Conservation (phyloP, 257 asterid genomes). For the Solanum acaule region DNA sequence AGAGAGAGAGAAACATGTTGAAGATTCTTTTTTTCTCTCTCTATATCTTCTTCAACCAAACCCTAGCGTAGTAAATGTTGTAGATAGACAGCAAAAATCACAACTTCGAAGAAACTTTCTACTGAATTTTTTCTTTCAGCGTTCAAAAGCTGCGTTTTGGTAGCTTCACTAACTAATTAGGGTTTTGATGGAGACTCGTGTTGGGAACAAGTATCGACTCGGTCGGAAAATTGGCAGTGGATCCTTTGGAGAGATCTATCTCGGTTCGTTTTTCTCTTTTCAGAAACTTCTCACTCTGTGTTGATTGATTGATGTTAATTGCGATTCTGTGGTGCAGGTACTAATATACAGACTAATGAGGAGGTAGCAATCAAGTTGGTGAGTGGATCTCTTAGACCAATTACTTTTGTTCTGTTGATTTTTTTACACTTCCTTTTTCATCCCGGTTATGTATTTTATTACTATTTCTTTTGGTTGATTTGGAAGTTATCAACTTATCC, state of each 20-base stretch:
- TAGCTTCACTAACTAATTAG: not conserved
- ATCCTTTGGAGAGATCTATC: constrained; percentile 45
- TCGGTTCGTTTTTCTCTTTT: constrained; percentile 13
- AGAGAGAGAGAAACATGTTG: not conserved
- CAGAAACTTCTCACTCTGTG: not conserved
- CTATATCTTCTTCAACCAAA: constrained; percentile 6
- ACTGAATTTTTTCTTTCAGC: not conserved
- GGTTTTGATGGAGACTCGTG: constrained; percentile 37
- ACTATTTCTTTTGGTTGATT: not conserved
- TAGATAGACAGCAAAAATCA: not conserved
- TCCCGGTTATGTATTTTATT: not conserved
- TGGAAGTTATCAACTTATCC: not conserved
- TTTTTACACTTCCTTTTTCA: not conserved
- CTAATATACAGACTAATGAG: constrained; percentile 69
- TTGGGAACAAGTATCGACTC: constrained; percentile 34
- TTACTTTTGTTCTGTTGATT: not conserved
- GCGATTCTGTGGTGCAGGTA: constrained; percentile 23
- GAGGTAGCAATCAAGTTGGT: constrained; percentile 88
- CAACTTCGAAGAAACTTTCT: not conserved
- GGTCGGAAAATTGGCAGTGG: constrained; percentile 47
- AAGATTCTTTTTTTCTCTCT: not conserved
- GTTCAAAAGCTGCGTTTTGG: not conserved
- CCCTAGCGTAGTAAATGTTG: constrained; percentile 1
- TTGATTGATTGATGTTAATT: not conserved
- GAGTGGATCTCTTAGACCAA: constrained; percentile 13